Conservation (phyloP, 1,139 yeast genomes). For the Protomyces arabidopsidicola region DNA sequence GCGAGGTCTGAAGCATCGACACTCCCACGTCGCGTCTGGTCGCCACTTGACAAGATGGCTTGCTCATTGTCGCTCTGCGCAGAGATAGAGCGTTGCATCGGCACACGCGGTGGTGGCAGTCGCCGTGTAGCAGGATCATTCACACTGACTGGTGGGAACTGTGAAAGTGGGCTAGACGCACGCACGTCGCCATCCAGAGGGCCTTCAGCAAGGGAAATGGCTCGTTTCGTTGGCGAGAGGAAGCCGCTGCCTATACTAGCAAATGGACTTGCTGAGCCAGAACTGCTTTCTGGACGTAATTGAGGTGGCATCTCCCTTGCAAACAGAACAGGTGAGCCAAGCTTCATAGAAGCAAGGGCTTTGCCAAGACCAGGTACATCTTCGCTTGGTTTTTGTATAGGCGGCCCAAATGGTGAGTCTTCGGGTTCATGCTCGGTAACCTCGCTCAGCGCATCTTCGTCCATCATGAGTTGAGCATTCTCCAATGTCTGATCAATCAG, state of each 20-base stretch:
- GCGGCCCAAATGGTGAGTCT: neutral
- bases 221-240: neutral
- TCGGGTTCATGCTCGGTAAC: neutral
- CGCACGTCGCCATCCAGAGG: neutral
- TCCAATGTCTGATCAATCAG: slow-evolving; percentile 62
- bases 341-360: neutral
- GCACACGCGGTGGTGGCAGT: neutral
- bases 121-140: neutral
- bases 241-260: neutral
- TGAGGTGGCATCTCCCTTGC: neutral
- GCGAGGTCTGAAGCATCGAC: neutral
- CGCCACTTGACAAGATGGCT: neutral
- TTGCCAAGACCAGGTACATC: neutral
- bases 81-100: neutral
- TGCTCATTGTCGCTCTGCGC: neutral
- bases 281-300: neutral
- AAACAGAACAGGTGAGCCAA: neutral
- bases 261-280: neutral
- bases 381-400: neutral
- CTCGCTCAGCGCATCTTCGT: neutral
- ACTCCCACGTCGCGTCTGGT: neutral
- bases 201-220: neutral
- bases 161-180: neutral
- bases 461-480: neutral
- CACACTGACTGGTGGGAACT: neutral